Evolutionary conservation across 345 rosid species (phyloP), one percentile per base, ranked within the genome.

Genomic region (Eucalyptus shirleyi): DNA sequence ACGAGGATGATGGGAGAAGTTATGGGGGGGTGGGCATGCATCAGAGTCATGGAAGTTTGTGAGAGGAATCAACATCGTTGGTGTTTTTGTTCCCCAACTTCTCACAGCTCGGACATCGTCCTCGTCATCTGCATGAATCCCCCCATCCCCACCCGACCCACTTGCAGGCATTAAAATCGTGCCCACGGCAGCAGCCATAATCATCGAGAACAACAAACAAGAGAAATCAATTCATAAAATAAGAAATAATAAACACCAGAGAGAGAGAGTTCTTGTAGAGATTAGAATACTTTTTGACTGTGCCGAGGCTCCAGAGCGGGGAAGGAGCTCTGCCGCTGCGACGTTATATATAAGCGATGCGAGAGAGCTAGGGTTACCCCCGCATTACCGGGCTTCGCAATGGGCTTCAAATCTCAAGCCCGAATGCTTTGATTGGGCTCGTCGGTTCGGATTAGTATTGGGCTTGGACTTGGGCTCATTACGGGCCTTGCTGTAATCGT

Each of bases 31-130:
- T 6, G 69, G 16, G 17, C 32, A 28, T 62, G 93, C 93, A 93
- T 93, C 95, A 94, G 94, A 93, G 95, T 94, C 94, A 93, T 94
- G 94, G 95, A 93, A 94, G 95, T 93, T 91, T 87, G 92, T 87
- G 91, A 11, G 50, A 62, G 34, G 82, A n/a, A 59, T 42, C 81
- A 30, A 87, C 89, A 87, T 47, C 55, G 42, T 44, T 37, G 47
- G 44, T 14, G 21, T 9, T 47, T n/a, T n/a, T 21, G 37, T 6
- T 15, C 45, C 88, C 12, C 69, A 55, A 55, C 80, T 60, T 87
- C 53, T 87, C 80, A 77, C 83, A 17, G 45, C 6, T 60, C 19
- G 77, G 40, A 87, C 26, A 86, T 86, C 6, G 6, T 62, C 37
- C 87, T 87, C 60, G 88, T 87, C 88, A 87, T 87, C 50, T 55